These are phyloP conservation scores for Candida sakaeoensis DNA, from an alignment of 805 yeast genomes.

Conservation along the genomic window DNA sequence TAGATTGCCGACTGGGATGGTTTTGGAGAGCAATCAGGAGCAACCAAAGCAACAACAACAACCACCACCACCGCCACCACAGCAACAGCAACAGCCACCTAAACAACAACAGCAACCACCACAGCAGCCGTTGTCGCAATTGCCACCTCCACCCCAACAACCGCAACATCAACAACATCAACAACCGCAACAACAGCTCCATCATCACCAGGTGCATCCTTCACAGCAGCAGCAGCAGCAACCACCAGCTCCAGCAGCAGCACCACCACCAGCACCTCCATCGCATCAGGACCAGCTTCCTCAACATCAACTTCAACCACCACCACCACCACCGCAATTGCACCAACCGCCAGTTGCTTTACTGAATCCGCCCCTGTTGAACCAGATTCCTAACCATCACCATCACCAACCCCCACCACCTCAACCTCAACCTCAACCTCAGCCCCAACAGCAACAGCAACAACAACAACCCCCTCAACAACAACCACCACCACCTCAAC, in stretches of 20 bases:
- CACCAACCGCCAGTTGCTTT: not conserved
- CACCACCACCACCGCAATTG: constrained; percentile 1
- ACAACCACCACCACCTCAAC: constrained; percentile 14
- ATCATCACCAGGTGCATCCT: constrained; percentile 9
- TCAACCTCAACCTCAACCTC: not conserved
- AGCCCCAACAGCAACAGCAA: not conserved
- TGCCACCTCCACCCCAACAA: not conserved
- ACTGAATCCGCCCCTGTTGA: constrained; percentile 9
- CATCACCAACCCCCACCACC: not conserved
- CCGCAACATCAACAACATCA: constrained; percentile 7
- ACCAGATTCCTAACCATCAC: not conserved
- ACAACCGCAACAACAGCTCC: constrained; percentile 5
- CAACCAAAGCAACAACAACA: constrained; percentile 20
- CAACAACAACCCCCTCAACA: constrained; percentile 8
- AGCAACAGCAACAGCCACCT: constrained; percentile 5
- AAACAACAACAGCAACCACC: constrained; percentile 11
- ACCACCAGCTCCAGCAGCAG: constrained; percentile 6
- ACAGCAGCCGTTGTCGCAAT: constrained; percentile 9
- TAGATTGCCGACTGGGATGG: constrained; percentile 59
- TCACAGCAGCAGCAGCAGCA: constrained; percentile 12
- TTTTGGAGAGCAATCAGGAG: constrained; percentile 45
- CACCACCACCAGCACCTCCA: not conserved
- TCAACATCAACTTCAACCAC: constrained; percentile 5
- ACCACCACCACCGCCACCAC: constrained; percentile 14
- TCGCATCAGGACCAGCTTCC: constrained; percentile 1